A percentile compares a stretch with the other conserved stretches of the same genome.
These are phyloP conservation scores for Benincasa hispida DNA, from an alignment of 306 rosid genomes.

Conservation along the genomic window DNA sequence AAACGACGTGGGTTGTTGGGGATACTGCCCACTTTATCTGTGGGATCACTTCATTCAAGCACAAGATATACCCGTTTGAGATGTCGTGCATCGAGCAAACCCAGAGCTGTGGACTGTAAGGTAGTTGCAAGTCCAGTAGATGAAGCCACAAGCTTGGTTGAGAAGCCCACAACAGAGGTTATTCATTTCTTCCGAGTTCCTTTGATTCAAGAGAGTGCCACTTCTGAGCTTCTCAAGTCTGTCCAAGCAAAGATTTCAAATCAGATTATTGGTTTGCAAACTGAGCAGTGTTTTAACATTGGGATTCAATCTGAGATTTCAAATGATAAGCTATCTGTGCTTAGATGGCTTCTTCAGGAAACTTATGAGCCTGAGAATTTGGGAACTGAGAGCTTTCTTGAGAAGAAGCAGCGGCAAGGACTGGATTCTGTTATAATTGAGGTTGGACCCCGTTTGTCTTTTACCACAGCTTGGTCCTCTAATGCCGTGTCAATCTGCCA, in stretches of 20 bases:
- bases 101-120: constrained; percentile 38
- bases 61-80: constrained; percentile 24
- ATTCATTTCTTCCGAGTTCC: constrained; percentile 59
- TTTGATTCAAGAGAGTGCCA: constrained; percentile 56
- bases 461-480: constrained; percentile 88
- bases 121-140: constrained; percentile 29
- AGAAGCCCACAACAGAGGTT: constrained; percentile 39
- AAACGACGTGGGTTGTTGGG: constrained; percentile 41
- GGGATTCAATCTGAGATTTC: constrained; percentile 45
- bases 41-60: not conserved
- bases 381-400: constrained; percentile 68
- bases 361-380: constrained; percentile 80
- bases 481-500: constrained; percentile 80
- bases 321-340: constrained; percentile 31
- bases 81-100: constrained; percentile 36
- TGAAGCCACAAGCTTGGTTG: constrained; percentile 22
- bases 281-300: constrained; percentile 71
- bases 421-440: constrained; percentile 44
- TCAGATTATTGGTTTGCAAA: constrained; percentile 55
- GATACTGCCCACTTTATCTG: not conserved
- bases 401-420: constrained; percentile 53
- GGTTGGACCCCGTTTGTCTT: constrained; percentile 87
- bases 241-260: constrained; percentile 53
- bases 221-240: constrained; percentile 51
- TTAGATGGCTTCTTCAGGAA: constrained; percentile 80